Evolutionary conservation across 345 rosid genomes (phyloP).

Genomic region (Erysimum cheiranthoides): DNA sequence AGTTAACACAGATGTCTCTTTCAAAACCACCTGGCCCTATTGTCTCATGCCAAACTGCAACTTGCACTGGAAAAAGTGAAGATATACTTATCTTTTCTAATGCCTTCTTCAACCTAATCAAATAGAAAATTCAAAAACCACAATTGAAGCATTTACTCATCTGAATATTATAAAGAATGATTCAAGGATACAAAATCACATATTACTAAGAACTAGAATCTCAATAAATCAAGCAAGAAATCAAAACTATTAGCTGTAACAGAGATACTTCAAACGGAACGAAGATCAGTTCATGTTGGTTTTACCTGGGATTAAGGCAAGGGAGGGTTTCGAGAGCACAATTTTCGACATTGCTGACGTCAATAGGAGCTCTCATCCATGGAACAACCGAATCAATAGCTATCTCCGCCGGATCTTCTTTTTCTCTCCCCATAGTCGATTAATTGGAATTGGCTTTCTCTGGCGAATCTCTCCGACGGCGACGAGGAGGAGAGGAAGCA

Average conservation of each 20-base stretch:
- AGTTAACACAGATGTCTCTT: constrained; percentile 85
- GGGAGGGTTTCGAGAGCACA: constrained; percentile 71
- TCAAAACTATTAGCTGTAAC: neutral
- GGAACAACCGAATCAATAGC: constrained; percentile 64
- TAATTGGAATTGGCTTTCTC: neutral
- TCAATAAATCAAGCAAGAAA: neutral
- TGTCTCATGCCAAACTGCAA: constrained; percentile 93
- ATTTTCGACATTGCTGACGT: constrained; percentile 56
- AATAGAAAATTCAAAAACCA: neutral
- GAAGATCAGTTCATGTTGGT: neutral
- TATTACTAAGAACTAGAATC: too few species aligned
- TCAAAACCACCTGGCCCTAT: constrained; percentile 88
- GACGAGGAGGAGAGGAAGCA: neutral
- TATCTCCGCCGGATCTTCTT: constrained; percentile 47
- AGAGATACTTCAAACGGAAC: neutral
- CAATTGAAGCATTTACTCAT: neutral
- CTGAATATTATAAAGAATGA: neutral
- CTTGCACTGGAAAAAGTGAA: constrained; percentile 81
- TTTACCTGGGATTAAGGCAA: constrained; percentile 77
- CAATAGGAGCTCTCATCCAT: constrained; percentile 94
- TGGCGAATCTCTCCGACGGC: neutral
- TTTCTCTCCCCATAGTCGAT: constrained; percentile 26
- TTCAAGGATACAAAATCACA: too few species aligned
- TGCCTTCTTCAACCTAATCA: constrained; percentile 67
- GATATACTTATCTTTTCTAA: constrained; percentile 68